These are phyloP conservation scores for Prunella vulgaris DNA, from an alignment of 257 asterid genomes.

Conservation along the genomic window DNA sequence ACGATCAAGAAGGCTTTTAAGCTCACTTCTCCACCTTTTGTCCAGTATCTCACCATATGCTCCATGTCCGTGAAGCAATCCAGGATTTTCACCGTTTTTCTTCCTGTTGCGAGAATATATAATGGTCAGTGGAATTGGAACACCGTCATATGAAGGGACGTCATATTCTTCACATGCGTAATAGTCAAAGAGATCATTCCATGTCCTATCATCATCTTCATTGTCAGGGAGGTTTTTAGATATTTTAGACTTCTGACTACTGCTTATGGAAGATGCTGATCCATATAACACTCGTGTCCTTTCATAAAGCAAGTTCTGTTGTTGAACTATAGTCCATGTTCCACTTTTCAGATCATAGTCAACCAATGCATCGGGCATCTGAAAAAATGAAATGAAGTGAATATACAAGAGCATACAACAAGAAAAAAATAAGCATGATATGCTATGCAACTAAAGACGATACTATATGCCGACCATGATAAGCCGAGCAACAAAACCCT, in stretches of 20 bases:
- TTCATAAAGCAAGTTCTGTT: slow-evolving; percentile 82
- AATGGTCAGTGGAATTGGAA: slow-evolving; percentile 67
- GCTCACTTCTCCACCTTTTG: slow-evolving; percentile 80
- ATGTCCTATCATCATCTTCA: slow-evolving; percentile 38
- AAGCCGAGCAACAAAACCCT: background rate
- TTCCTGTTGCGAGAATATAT: slow-evolving; percentile 67
- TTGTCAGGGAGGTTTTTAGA: slow-evolving; percentile 27
- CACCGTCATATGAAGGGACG: slow-evolving; percentile 76
- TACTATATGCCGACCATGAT: no score
- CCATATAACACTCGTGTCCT: slow-evolving; percentile 78
- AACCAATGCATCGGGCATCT: slow-evolving; percentile 98
- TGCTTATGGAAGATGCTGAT: slow-evolving; percentile 42
- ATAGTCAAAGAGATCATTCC: slow-evolving; percentile 89
- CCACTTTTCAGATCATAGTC: slow-evolving; percentile 77
- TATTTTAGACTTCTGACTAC: slow-evolving; percentile 30
- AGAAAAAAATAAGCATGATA: background rate
- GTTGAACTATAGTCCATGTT: slow-evolving; percentile 79
- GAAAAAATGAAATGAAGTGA: slow-evolving; percentile 11
- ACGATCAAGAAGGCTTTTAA: slow-evolving; percentile 92
- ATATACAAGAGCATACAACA: background rate
- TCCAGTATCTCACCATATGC: slow-evolving; percentile 91
- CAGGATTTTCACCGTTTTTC: slow-evolving; percentile 63
- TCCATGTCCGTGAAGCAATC: slow-evolving; percentile 94
- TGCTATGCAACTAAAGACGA: background rate
- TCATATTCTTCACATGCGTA: slow-evolving; percentile 79